Evolutionary conservation across 495 filamentous ascomycete species (phyloP).

Genomic region (Neurospora terricola): DNA sequence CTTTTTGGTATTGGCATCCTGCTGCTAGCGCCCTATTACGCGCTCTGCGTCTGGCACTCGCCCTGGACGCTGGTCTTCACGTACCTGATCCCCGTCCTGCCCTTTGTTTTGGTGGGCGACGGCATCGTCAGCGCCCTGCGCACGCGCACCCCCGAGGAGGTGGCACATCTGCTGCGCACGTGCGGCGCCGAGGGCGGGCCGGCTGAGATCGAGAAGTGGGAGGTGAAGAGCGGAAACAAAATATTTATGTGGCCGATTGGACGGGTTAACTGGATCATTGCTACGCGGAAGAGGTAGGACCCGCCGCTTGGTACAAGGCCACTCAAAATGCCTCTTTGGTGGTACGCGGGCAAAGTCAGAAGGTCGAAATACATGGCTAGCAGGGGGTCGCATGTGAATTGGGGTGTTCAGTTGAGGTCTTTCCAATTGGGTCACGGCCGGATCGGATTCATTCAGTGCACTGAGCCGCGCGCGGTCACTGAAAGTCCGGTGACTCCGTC

Average conservation of each 20-base stretch:
- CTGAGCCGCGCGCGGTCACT: neutral
- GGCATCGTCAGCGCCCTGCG: conserved; percentile 54
- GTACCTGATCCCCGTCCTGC: conserved; percentile 53
- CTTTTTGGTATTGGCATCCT: conserved; percentile 45
- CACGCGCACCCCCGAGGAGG: conserved; percentile 54
- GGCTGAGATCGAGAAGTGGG: conserved; percentile 36
- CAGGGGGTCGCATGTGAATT: neutral
- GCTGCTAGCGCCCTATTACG: conserved; percentile 47
- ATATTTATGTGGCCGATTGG: conserved; percentile 41
- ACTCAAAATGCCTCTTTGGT: neutral
- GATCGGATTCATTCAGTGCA: neutral
- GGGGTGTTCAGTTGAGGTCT: neutral
- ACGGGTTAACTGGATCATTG: conserved; percentile 41
- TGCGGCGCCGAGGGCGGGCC: conserved; percentile 34
- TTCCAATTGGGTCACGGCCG: neutral
- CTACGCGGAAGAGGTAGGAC: conserved; percentile 19
- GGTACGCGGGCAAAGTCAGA: neutral
- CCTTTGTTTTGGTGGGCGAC: conserved; percentile 56
- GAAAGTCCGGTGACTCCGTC: neutral
- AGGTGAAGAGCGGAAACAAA: conserved; percentile 41
- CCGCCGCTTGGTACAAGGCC: neutral
- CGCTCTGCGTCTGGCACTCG: conserved; percentile 38
- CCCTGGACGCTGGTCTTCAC: conserved; percentile 52
- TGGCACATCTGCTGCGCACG: conserved; percentile 44
- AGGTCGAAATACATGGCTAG: neutral